phyloP scores from a whole-genome alignment of 768 basidiomycete species.

The Sporobolomyces roseus region DNA sequence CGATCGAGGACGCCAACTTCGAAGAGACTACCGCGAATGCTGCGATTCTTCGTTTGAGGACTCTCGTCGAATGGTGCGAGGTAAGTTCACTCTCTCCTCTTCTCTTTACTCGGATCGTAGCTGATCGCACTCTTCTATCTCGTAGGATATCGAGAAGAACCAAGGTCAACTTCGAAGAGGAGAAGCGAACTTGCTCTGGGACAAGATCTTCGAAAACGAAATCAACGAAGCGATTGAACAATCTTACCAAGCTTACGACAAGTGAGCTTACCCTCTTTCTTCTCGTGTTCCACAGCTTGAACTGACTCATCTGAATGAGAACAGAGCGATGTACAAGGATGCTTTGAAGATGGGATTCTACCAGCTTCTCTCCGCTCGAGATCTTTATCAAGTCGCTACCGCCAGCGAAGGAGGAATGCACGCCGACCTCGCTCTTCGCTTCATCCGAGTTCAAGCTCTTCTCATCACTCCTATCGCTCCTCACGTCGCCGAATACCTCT shows the following conservation, averaged over 20 bases:
- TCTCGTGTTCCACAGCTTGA: not conserved
- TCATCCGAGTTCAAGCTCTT: constrained; percentile 75
- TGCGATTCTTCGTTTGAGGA: constrained; percentile 87
- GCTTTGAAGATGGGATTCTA: constrained; percentile 93
- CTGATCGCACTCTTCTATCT: not conserved
- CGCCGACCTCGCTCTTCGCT: constrained; percentile 73
- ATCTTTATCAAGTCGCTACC: constrained; percentile 94
- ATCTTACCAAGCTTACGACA: constrained; percentile 73
- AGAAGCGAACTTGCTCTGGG: constrained; percentile 68
- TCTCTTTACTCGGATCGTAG: not conserved
- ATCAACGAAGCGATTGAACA: constrained; percentile 77
- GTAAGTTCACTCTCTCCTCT: constrained; percentile 49
- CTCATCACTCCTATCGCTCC: constrained; percentile 83
- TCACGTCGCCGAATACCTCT: constrained; percentile 90
- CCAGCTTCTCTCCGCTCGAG: constrained; percentile 83
- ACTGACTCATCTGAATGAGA: not conserved
- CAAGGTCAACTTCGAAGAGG: constrained; percentile 69
- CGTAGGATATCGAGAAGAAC: constrained; percentile 74
- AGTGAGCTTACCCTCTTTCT: constrained; percentile 56
- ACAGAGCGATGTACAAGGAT: constrained; percentile 91
- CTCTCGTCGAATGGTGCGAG: constrained; percentile 85
- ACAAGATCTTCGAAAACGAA: constrained; percentile 85
- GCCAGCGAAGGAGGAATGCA: constrained; percentile 70
- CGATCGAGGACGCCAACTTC: constrained; percentile 97
- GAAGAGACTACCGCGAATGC: constrained; percentile 98